Percentiles rank a stretch among this genome's conserved stretches.
Conservation (phyloP, 768 basidiomycete species). For the Leccinum disarticulatum region DNA sequence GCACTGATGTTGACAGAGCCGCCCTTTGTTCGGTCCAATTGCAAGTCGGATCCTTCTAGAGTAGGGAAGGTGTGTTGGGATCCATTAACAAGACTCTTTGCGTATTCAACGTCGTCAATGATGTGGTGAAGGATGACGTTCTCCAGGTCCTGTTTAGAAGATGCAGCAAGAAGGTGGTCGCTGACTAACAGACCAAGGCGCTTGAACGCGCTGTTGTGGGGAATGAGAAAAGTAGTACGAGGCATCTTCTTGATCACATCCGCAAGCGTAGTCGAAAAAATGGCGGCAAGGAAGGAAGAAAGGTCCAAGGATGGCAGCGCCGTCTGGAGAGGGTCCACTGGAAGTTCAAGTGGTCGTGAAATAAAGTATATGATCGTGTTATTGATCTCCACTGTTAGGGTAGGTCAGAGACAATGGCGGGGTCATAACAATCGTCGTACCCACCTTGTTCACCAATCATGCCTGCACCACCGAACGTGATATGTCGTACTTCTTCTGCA, state of each 20-base stretch:
- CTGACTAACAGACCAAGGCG: conserved; percentile 83
- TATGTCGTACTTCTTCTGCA: conserved; percentile 44
- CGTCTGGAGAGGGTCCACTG: conserved; percentile 75
- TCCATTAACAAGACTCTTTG: conserved; percentile 56
- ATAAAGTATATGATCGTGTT: conserved; percentile 89
- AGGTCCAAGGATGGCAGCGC: conserved; percentile 81
- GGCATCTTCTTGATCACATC: conserved; percentile 63
- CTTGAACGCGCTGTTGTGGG: conserved; percentile 87
- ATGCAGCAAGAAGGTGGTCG: conserved; percentile 76
- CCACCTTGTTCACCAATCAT: conserved; percentile 76
- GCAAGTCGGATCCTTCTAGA: conserved; percentile 81
- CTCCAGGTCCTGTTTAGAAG: conserved; percentile 78
- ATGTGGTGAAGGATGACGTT: conserved; percentile 88
- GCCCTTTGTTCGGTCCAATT: conserved; percentile 61
- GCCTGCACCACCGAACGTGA: conserved; percentile 82
- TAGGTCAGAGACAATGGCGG: conserved; percentile 7
- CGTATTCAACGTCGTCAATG: conserved; percentile 73
- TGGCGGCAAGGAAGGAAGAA: conserved; percentile 86
- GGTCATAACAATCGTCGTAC: conserved; percentile 24
- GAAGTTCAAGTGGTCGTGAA: conserved; percentile 79
- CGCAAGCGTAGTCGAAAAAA: conserved; percentile 84
- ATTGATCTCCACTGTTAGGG: conserved; percentile 60
- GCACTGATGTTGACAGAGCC: conserved; percentile 48
- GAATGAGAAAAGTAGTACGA: conserved; percentile 80
- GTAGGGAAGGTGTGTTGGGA: conserved; percentile 75